Base-by-base conservation (phyloP, 352 stramenopile species). In the Plasmopara viticola region DNA sequence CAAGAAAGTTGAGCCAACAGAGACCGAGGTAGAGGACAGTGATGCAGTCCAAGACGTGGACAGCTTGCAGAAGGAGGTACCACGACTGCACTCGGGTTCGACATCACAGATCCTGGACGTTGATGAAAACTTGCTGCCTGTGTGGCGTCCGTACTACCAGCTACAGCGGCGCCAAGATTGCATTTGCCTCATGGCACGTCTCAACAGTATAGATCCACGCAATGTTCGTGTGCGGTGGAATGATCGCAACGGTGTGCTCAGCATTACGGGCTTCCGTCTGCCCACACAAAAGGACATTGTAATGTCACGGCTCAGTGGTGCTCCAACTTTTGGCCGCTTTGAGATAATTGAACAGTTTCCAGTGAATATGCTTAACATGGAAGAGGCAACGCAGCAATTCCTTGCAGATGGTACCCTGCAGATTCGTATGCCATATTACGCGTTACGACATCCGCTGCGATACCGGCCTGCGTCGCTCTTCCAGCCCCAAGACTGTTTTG, bases 71-170 rank as follows among this genome's bases (percentile, higher is more conserved):
- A 59, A 58, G 18, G 62, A 37, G 44, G 58, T 44, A 4, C 44
- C 40, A 20, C 48, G 9, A 25, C 48, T 50, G 0, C 25, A 53
- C 5, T 6, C 46, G 9, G 9, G 30, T 33, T 25, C 35, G 4
- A 43, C 6, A 9, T 18, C 45, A 1, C 38, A 56, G 15, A 33
- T 25, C 4, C 0, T 52, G 17, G 37, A 61, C 12, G 47, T 70
- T 14, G 62, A 72, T 42, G 39, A 64, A 28, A 54, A 50, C 30
- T 73, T 59, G 4, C 55, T 86, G 2, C 74, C 74, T 1, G 59
- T 74, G 34, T 86, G 72, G 74, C 59, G 62, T 17, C 72, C 75
- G 12, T 84, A 86, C 61, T 86, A 84, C 61, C 70, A 80, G 53
- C 54, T 82, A 9, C 68, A 82, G 51, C 69, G 73, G 20, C 65